A percentile compares a stretch with the other conserved stretches of the same genome.
Conservation (phyloP, 2,329 filamentous ascomycete species). For the Cercospora sp. region DNA sequence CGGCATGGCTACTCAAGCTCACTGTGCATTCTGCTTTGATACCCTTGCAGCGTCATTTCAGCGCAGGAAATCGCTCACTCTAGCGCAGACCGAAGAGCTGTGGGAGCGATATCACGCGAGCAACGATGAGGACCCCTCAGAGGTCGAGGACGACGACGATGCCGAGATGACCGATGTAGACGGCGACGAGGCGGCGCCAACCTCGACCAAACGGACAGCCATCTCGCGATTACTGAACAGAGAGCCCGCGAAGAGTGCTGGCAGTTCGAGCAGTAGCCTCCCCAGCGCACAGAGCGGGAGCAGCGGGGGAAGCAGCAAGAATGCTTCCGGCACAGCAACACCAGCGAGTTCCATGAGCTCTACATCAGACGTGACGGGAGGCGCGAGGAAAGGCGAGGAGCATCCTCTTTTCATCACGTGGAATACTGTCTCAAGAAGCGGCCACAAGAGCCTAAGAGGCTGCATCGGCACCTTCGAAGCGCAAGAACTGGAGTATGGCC, state of each 20-base stretch:
- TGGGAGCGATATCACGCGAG: slow-evolving; percentile 58
- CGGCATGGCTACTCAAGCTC: slow-evolving; percentile 76
- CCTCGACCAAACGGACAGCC: slow-evolving; percentile 41
- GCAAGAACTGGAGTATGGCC: slow-evolving; percentile 68
- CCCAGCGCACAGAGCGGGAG: slow-evolving; percentile 29
- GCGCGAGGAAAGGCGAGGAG: slow-evolving; percentile 31
- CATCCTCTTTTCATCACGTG: slow-evolving; percentile 91
- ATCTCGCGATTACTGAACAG: slow-evolving; percentile 46
- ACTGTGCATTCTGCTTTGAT: slow-evolving; percentile 95
- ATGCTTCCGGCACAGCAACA: slow-evolving; percentile 28
- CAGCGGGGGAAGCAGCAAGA: slow-evolving; percentile 13
- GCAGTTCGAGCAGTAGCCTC: slow-evolving; percentile 35
- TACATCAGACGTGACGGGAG: slow-evolving; percentile 47
- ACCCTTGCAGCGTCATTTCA: slow-evolving; percentile 74
- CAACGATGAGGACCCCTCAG: slow-evolving; percentile 41
- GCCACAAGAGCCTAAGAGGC: slow-evolving; percentile 72
- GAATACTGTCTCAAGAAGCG: slow-evolving; percentile 69
- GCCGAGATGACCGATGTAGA: slow-evolving; percentile 32
- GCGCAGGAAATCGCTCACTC: slow-evolving; percentile 63
- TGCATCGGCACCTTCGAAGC: slow-evolving; percentile 95
- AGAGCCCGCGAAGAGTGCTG: slow-evolving; percentile 24
- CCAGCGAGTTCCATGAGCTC: slow-evolving; percentile 45
- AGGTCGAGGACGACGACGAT: slow-evolving; percentile 31
- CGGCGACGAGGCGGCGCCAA: slow-evolving; percentile 20
- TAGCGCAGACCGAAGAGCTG: slow-evolving; percentile 68